These are phyloP conservation scores for Diaporthe amygdali DNA, from an alignment of 2,329 filamentous ascomycete species.

Conservation along the genomic window DNA sequence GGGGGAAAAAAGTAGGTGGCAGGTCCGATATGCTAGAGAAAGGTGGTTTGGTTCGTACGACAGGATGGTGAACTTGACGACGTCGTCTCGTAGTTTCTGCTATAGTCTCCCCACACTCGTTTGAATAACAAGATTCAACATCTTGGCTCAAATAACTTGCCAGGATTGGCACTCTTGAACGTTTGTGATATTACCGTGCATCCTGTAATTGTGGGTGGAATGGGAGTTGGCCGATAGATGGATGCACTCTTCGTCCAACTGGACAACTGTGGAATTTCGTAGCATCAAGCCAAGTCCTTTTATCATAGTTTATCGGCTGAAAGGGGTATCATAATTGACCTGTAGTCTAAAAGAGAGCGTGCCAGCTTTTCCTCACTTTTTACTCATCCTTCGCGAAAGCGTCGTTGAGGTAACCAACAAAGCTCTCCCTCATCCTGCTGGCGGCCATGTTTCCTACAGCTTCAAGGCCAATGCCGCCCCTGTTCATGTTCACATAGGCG, in stretches of 20 bases:
- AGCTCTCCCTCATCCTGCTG: slow-evolving; percentile 63
- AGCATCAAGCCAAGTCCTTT: neutral
- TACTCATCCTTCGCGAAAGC: slow-evolving; percentile 64
- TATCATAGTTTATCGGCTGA: neutral
- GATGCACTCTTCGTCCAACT: neutral
- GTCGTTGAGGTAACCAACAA: slow-evolving; percentile 71
- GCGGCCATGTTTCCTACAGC: slow-evolving; percentile 58
- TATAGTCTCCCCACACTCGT: neutral
- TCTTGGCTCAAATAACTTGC: neutral
- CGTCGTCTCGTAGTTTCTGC: neutral
- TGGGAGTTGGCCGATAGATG: neutral
- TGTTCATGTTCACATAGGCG: slow-evolving; percentile 78
- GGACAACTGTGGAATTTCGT: neutral
- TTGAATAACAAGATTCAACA: slow-evolving; percentile 9
- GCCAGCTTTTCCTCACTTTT: slow-evolving; percentile 21
- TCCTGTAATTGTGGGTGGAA: neutral
- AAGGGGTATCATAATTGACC: slow-evolving; percentile 22
- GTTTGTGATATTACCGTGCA: too few relatives aligned
- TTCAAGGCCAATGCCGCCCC: slow-evolving; percentile 69
- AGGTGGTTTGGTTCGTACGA: neutral
- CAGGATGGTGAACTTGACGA: neutral
- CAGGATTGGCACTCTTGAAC: neutral
- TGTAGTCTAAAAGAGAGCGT: neutral
- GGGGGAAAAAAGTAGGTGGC: slow-evolving; percentile 5
- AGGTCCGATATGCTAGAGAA: too few relatives aligned